A percentile compares a stretch with the other conserved stretches of the same genome.
These are phyloP conservation scores for Beauveria scarabaeidicola DNA, from an alignment of 2,329 filamentous ascomycete species.

Conservation along the genomic window DNA sequence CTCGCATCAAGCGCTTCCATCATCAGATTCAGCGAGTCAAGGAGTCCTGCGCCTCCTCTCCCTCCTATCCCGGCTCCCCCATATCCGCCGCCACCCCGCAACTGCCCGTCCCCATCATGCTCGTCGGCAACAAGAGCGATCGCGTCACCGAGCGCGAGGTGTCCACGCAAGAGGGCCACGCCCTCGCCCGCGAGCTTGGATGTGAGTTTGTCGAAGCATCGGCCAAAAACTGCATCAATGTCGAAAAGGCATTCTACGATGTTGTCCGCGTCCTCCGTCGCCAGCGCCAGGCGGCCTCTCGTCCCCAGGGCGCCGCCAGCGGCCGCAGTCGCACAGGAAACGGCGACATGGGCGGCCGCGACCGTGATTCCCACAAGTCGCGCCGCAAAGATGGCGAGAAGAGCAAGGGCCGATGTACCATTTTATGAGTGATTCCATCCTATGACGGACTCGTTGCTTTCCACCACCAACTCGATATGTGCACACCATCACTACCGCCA, in stretches of 20 bases:
- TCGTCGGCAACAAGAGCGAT: slow-evolving; percentile 98
- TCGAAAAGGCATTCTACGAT: slow-evolving; percentile 97
- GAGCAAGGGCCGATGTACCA: slow-evolving; percentile 29
- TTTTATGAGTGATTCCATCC: slow-evolving; percentile 26
- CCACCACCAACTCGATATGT: not conserved
- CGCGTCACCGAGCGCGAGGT: slow-evolving; percentile 92
- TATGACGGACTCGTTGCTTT: not conserved
- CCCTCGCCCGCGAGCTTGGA: slow-evolving; percentile 80
- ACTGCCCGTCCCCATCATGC: slow-evolving; percentile 83
- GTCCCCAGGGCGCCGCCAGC: slow-evolving; percentile 27
- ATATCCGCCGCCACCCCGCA: slow-evolving; percentile 51
- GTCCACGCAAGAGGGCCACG: slow-evolving; percentile 90
- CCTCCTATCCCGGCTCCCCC: slow-evolving; percentile 68
- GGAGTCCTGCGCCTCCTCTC: slow-evolving; percentile 72
- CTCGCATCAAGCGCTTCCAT: slow-evolving; percentile 90
- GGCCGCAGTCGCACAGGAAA: slow-evolving; percentile 32
- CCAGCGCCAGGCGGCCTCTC: slow-evolving; percentile 56
- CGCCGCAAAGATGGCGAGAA: slow-evolving; percentile 28
- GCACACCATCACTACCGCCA: not conserved
- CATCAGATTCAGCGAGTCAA: slow-evolving; percentile 96
- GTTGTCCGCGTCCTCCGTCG: slow-evolving; percentile 85
- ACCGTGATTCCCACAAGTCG: slow-evolving; percentile 22
- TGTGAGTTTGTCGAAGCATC: slow-evolving; percentile 97
- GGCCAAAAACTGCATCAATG: slow-evolving; percentile 96
- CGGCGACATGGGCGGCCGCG: slow-evolving; percentile 26